Evolutionary conservation across 768 basidiomycete species (phyloP), one percentile per base, ranked within the genome.

Genomic region (Kwoniella sp.): DNA sequence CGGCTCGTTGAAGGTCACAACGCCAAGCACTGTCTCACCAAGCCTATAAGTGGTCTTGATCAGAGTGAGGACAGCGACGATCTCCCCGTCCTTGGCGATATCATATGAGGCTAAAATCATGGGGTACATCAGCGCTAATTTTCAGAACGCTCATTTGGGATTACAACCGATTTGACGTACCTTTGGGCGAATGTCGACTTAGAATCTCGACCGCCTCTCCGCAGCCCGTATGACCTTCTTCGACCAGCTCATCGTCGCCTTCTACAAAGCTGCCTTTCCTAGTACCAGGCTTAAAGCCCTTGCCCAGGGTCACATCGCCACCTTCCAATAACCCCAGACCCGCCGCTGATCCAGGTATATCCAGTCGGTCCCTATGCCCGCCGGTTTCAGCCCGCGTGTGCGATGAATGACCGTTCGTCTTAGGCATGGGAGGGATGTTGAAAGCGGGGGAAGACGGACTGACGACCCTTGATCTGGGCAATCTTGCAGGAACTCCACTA

Each of bases 161-260:
- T 37, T 37, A 55, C 23, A 37, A n/a, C 13, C 38, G 12, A 1
- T 25, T 3, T 23, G 5, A 77, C 86, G 55, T 62, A 92, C 93
- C 86, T 84, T 95, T 96, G 81, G 89, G 91, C 1, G 91, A 87
- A 79, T 91, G 91, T 60, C 94, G 82, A 20, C 93, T 94, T 64
- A 96, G 82, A 56, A 94, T 87, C 83, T 97, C 93, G 13, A 95
- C 92, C 0, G 92, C 91, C 77, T 93, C 89, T 52, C 92, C 84
- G 78, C 82, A 84, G 0, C 82, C 78, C 7, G 63, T 65, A 23
- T 70, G 71, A 2, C 63, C 45, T 22, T 71, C 67, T 30, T 67
- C 66, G 1, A 68, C 67, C 38, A 78, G 51, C 26, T 73, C 69
- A 45, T 73, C 73, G 38, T 70, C 69, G 4, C 67, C 66, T 31